phyloP scores from a whole-genome alignment of 768 basidiomycete species.

The Podaxis rugospora region DNA sequence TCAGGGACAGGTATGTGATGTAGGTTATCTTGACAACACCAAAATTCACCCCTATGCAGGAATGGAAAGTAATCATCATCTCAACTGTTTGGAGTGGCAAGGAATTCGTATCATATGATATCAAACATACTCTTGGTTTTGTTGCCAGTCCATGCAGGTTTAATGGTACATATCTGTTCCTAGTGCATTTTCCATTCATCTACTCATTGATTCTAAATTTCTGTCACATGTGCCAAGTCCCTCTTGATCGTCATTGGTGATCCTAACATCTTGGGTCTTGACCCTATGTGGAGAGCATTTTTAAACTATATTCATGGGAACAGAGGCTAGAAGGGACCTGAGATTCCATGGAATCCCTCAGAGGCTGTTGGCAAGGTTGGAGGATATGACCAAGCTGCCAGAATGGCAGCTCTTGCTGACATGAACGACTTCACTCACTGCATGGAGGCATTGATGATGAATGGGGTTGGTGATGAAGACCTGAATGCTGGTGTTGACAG shows the following conservation, averaged over 20 bases:
- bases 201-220: constrained; percentile 32
- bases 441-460: constrained; percentile 27
- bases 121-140: constrained; percentile 54
- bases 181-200: neutral
- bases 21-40: constrained; percentile 15
- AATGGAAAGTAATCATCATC: constrained; percentile 52
- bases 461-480: constrained; percentile 23
- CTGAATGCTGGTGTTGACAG: constrained; percentile 31
- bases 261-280: constrained; percentile 51
- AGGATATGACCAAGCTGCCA: constrained; percentile 33
- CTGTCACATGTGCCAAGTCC: constrained; percentile 58
- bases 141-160: constrained; percentile 55
- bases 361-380: constrained; percentile 31
- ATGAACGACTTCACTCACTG: constrained; percentile 37
- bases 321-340: constrained; percentile 51
- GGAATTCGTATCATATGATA: constrained; percentile 49
- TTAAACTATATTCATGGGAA: constrained; percentile 51
- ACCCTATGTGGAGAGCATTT: constrained; percentile 60
- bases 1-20: constrained; percentile 51
- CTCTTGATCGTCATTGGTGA: constrained; percentile 59
- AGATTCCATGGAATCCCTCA: constrained; percentile 46
- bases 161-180: constrained; percentile 41
- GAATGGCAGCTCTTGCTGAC: constrained; percentile 27
- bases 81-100: constrained; percentile 56
- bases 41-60: constrained; percentile 28